These are phyloP conservation scores for Symbiodinium pilosum DNA, from an alignment of 73 alveolate species.

Conservation along the genomic window DNA sequence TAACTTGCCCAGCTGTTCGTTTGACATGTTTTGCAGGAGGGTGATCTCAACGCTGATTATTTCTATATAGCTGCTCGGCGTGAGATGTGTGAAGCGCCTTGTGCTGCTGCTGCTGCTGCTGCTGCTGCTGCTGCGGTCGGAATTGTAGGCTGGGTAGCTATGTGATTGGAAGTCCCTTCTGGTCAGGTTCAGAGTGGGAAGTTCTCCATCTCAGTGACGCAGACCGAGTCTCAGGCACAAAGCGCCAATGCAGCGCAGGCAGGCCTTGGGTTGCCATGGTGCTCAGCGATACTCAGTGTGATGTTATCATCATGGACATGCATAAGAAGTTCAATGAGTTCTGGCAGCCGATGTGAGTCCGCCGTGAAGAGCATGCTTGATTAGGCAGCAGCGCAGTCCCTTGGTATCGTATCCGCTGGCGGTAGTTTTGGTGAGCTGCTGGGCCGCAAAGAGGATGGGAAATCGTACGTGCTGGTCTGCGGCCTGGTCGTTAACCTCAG, in stretches of 20 bases:
- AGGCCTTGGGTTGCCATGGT: no score
- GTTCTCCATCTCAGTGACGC: conserved; percentile 67
- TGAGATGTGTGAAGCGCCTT: neutral
- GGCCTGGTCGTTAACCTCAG: no score
- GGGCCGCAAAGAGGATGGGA: no score
- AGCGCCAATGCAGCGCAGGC: conserved; percentile 23
- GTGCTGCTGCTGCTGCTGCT: neutral
- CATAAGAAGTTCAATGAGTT: no score
- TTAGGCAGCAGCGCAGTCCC: conserved; percentile 67
- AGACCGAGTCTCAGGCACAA: neutral
- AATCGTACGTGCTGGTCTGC: no score
- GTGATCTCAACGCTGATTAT: conserved; percentile 89
- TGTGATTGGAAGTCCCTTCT: neutral
- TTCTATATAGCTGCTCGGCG: conserved; percentile 45
- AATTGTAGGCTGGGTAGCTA: neutral
- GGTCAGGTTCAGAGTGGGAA: conserved; percentile 62
- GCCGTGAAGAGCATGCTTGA: no score
- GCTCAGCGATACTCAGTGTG: no score
- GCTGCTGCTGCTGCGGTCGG: no score
- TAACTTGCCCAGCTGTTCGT: no score
- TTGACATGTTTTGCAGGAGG: conserved; percentile 65
- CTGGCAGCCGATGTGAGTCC: no score
- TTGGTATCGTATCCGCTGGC: conserved; percentile 65
- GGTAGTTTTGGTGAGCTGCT: conserved; percentile 84
- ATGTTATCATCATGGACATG: no score